Evolutionary conservation across 2,329 filamentous ascomycete genomes (phyloP).

Genomic region (Cucurbitaria berberidis): DNA sequence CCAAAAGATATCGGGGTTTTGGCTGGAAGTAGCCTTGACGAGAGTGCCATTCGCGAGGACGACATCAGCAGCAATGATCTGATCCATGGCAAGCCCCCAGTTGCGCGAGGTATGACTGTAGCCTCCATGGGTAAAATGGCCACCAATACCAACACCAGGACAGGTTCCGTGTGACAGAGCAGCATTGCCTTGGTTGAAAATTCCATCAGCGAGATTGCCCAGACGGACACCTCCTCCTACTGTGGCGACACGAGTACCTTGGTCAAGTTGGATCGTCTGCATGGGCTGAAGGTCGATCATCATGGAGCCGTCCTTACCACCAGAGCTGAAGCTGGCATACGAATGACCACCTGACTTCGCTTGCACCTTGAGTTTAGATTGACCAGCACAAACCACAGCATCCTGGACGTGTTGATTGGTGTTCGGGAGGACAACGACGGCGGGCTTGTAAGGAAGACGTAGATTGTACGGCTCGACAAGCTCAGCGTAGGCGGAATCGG

Average conservation of each 20-base stretch:
- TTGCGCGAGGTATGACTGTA: conserved; percentile 45
- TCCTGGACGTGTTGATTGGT: conserved; percentile 61
- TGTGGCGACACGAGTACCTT: conserved; percentile 49
- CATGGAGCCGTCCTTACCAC: conserved; percentile 57
- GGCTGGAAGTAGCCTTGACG: conserved; percentile 40
- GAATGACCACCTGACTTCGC: conserved; percentile 70
- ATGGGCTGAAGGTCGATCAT: conserved; percentile 57
- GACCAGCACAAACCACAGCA: conserved; percentile 63
- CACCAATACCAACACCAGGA: conserved; percentile 52
- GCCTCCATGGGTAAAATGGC: conserved; percentile 46
- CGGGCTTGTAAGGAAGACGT: conserved; percentile 52
- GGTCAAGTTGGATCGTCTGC: conserved; percentile 53
- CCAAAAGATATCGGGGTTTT: conserved; percentile 52
- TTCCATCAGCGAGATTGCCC: conserved; percentile 46
- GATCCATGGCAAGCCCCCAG: conserved; percentile 47
- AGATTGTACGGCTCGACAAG: conserved; percentile 48
- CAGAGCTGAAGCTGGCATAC: conserved; percentile 60
- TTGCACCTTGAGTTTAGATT: conserved; percentile 62
- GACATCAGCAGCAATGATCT: conserved; percentile 44
- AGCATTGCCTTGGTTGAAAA: conserved; percentile 43
- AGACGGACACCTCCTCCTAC: conserved; percentile 59
- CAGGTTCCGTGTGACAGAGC: conserved; percentile 61
- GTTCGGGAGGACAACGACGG: conserved; percentile 63
- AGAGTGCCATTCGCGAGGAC: conserved; percentile 50
- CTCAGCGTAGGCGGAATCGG: conserved; percentile 29